A percentile compares a stretch with the other conserved stretches of the same genome.
phyloP scores from a whole-genome alignment of 805 yeast genomes.

The Ogataea dorogensis region DNA sequence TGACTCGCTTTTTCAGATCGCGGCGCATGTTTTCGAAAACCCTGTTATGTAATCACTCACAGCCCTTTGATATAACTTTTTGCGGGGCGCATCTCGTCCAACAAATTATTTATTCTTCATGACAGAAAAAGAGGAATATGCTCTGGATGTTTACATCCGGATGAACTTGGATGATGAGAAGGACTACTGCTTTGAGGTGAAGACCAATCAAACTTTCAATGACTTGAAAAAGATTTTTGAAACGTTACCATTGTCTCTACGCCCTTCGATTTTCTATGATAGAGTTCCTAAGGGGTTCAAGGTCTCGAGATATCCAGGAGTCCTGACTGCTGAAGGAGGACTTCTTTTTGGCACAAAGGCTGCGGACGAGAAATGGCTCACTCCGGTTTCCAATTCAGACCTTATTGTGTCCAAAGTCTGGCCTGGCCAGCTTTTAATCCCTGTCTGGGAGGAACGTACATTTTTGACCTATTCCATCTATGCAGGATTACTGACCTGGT shows the following conservation, averaged over 20 bases:
- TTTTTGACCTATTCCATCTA: slow-evolving; percentile 40
- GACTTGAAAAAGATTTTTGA: slow-evolving; percentile 62
- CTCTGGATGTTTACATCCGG: slow-evolving; percentile 62
- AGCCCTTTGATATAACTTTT: too few relatives aligned
- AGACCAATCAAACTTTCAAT: slow-evolving; percentile 54
- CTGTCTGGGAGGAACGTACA: slow-evolving; percentile 58
- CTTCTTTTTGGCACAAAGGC: slow-evolving; percentile 66
- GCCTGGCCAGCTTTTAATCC: slow-evolving; percentile 89
- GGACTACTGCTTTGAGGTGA: slow-evolving; percentile 86
- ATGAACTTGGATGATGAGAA: slow-evolving; percentile 82
- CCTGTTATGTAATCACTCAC: too few relatives aligned
- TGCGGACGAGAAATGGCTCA: slow-evolving; percentile 43
- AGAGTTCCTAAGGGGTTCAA: slow-evolving; percentile 62
- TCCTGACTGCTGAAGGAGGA: slow-evolving; percentile 79
- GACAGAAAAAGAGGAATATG: slow-evolving; percentile 9
- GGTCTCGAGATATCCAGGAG: slow-evolving; percentile 70
- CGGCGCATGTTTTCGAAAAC: too few relatives aligned
- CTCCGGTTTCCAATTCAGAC: slow-evolving; percentile 47
- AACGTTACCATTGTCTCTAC: slow-evolving; percentile 66
- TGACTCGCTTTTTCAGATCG: too few relatives aligned
- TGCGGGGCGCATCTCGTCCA: slow-evolving; percentile 11
- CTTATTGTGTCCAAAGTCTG: slow-evolving; percentile 60
- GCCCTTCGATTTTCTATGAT: slow-evolving; percentile 77
- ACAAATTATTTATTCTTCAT: slow-evolving; percentile 3
- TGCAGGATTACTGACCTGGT: slow-evolving; percentile 59